Percentiles rank a stretch among this genome's conserved stretches.
phyloP scores from a whole-genome alignment of 352 stramenopile species.

The Phytophthora fragariae region DNA sequence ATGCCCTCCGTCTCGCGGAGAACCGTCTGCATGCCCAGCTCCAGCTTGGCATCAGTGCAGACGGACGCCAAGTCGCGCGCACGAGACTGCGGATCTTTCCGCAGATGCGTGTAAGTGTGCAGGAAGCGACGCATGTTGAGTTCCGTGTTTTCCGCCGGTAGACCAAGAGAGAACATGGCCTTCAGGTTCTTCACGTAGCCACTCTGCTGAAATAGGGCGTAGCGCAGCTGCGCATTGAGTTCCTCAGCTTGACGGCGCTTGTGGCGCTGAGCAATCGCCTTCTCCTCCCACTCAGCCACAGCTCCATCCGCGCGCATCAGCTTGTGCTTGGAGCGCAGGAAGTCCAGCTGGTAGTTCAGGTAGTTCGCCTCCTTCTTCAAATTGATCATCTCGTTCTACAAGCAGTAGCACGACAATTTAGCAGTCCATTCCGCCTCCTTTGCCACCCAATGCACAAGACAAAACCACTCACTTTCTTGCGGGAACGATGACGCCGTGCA shows the following conservation, averaged over 20 bases:
- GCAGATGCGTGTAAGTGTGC: slow-evolving; percentile 45
- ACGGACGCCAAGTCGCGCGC: slow-evolving; percentile 30
- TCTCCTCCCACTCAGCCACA: slow-evolving; percentile 67
- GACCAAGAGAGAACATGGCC: slow-evolving; percentile 35
- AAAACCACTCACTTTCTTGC: slow-evolving; percentile 51
- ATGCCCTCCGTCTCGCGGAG: slow-evolving; percentile 43
- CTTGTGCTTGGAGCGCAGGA: slow-evolving; percentile 63
- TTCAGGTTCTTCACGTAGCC: slow-evolving; percentile 51
- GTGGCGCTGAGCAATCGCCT: slow-evolving; percentile 61
- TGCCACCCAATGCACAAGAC: background rate
- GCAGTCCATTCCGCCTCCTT: background rate
- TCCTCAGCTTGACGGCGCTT: slow-evolving; percentile 68
- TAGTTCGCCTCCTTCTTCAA: slow-evolving; percentile 56
- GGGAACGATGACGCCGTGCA: slow-evolving; percentile 54
- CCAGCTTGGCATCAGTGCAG: slow-evolving; percentile 41
- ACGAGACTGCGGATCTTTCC: slow-evolving; percentile 38
- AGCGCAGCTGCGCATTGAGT: slow-evolving; percentile 56
- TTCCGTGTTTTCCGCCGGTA: slow-evolving; percentile 27
- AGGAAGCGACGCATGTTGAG: slow-evolving; percentile 42
- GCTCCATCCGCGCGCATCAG: slow-evolving; percentile 47
- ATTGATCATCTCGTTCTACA: slow-evolving; percentile 52
- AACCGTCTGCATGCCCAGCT: slow-evolving; percentile 43
- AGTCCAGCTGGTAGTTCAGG: slow-evolving; percentile 54
- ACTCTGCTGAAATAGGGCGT: slow-evolving; percentile 63
- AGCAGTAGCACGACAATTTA: slow-evolving; percentile 3